Conservation (phyloP, 2,329 filamentous ascomycete genomes). For the Claviceps pusilla region DNA sequence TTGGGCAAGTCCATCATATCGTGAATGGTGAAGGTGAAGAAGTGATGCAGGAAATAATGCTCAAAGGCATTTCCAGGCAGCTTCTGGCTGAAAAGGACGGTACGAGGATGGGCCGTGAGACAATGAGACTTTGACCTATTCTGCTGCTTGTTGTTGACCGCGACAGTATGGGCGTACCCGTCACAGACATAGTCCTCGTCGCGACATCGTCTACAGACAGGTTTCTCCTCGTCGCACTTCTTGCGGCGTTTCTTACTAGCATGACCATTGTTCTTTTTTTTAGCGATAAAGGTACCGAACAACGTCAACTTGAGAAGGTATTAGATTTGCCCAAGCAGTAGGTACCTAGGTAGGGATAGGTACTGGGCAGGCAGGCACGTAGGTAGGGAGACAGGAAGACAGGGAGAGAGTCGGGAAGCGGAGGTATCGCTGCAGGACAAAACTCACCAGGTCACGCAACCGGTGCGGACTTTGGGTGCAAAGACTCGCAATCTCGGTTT, state of each 20-base stretch:
- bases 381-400: neutral
- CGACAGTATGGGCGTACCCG: neutral
- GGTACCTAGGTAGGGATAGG: too few relatives aligned
- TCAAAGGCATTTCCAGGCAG: neutral
- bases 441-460: conserved; percentile 3
- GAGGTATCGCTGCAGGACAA: neutral
- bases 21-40: conserved; percentile 1
- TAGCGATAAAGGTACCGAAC: neutral
- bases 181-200: conserved; percentile 2
- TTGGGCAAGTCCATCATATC: conserved; percentile 3
- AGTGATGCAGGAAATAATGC: conserved; percentile 3
- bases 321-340: too few relatives aligned
- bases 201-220: conserved; percentile 1
- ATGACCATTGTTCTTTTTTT: neutral
- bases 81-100: neutral
- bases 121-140: neutral
- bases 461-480: conserved; percentile 3
- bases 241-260: conserved; percentile 2
- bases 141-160: neutral
- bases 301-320: too few relatives aligned
- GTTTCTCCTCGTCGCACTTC: conserved; percentile 3
- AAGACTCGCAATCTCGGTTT: conserved; percentile 1
- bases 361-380: neutral
- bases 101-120: neutral
- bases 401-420: neutral